These are phyloP conservation scores for Euphorbia neoarborescens DNA, from an alignment of 441 rosid species.

Conservation along the genomic window DNA sequence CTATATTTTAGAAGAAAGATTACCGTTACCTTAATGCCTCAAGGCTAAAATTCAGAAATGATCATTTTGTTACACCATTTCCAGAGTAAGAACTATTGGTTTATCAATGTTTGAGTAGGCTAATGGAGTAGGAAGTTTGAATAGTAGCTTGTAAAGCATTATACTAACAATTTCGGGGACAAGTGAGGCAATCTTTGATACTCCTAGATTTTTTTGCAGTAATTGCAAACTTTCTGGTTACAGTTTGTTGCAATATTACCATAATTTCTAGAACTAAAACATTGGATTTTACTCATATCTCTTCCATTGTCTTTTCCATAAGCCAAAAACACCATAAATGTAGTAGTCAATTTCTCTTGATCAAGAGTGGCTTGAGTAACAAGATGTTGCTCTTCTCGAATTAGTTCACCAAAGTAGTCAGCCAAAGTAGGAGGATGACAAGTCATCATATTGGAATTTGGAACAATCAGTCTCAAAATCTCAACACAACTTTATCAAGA, in stretches of 20 bases:
- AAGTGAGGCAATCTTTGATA: not conserved
- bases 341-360: not conserved
- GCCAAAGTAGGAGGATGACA: not conserved
- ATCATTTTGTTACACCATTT: slow-evolving; percentile 12
- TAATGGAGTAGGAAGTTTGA: not conserved
- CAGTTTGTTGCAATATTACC: not conserved
- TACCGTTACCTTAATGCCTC: not conserved
- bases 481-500: not conserved
- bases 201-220: not conserved
- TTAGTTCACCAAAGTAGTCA: not conserved
- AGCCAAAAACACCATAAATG: not conserved
- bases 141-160: not conserved
- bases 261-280: not conserved
- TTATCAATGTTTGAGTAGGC: not conserved
- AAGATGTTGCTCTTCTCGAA: not conserved
- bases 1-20: not conserved
- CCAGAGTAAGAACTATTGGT: not conserved
- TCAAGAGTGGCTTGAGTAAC: not conserved
- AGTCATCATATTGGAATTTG: not conserved
- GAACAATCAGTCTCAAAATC: not conserved
- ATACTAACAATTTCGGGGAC: not conserved
- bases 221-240: not conserved
- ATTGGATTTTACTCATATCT: not conserved
- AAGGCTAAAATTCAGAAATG: not conserved
- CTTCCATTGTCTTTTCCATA: not conserved